These are phyloP conservation scores for Umbelopsis vinacea DNA, from an alignment of 192 early-diverging fungal species.

Conservation along the genomic window DNA sequence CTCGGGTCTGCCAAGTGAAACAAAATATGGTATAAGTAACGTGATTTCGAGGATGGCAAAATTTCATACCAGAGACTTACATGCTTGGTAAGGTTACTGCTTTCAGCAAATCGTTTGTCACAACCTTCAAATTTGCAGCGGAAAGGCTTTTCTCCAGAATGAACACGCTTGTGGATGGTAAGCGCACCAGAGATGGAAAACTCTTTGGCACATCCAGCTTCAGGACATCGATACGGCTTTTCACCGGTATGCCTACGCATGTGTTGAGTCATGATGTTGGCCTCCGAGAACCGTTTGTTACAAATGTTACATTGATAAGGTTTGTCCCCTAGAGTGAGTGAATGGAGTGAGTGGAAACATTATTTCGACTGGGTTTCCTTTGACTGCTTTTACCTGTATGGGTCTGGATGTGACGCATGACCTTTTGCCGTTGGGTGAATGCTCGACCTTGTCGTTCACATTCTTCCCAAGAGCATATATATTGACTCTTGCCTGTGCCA, in stretches of 20 bases:
- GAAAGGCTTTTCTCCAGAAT: conserved; percentile 66
- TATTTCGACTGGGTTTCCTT: no score
- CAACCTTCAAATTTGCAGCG: conserved; percentile 57
- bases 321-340: conserved; percentile 63
- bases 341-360: conserved; percentile 26
- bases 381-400: conserved; percentile 56
- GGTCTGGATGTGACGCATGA: conserved; percentile 84
- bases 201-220: conserved; percentile 64
- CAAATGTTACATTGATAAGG: conserved; percentile 81
- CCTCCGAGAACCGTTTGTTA: conserved; percentile 80
- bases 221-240: conserved; percentile 69
- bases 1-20: conserved; percentile 46
- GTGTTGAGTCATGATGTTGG: conserved; percentile 78
- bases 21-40: not conserved
- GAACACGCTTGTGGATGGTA: conserved; percentile 71
- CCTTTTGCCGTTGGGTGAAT: conserved; percentile 61
- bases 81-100: conserved; percentile 60
- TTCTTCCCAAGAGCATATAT: conserved; percentile 55
- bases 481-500: conserved; percentile 60
- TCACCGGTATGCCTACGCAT: conserved; percentile 82
- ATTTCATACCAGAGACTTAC: conserved; percentile 23
- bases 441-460: conserved; percentile 53
- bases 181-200: conserved; percentile 73
- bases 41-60: not conserved
- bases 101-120: conserved; percentile 59